Base-by-base conservation (phyloP, 441 rosid genomes). In the Rhodomyrtus psidioides region DNA sequence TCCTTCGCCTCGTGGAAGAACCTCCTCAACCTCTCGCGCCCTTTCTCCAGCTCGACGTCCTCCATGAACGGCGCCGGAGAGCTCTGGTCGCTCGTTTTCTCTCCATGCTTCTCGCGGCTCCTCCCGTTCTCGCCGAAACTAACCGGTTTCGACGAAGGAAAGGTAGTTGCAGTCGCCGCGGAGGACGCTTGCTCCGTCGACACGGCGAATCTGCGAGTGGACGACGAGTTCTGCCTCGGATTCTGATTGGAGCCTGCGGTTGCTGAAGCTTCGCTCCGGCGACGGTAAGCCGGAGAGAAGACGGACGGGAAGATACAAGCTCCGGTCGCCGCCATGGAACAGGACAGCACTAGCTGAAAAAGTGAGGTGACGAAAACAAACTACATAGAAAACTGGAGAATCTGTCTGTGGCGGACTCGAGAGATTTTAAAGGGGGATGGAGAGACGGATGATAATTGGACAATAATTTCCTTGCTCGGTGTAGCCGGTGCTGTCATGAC, bases 1-100 rank as follows among this genome's bases (percentile, higher is more conserved):
- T 87, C 90, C 86, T 90, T 83, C 2, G 90, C 86, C 49, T 89
- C 93, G 74, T 89, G 92, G 24, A 94, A 91, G 87, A 90, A 95
- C 82, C 93, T 93, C 85, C 90, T 87, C 84, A 93, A 83, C 51
- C 90, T 88, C 90, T 90, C 90, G 82, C 85, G 82, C 62, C 55
- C 79, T 10, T 53, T 13, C 70, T 62, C 74, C 62, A 56, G 49
- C 55, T 39, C 46, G 58, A 58, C 84, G 34, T 86, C 88, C 83
- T 86, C 83, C 86, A 49, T 79, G 76, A 53, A 83, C 55, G 82
- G 87, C 60, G 88, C 85, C 53, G 60, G 82, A 53, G 39, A 30
- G 56, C 84, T 28, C 44, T 4, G 42, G 42, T 55, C 44, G 84
- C 84, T 82, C 49, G 17, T 34, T 26, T 30, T 17, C 21, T 30